Percentiles rank a stretch among this genome's conserved stretches.
Evolutionary conservation across 306 rosid species (phyloP).

Genomic region (Betula pendula): DNA sequence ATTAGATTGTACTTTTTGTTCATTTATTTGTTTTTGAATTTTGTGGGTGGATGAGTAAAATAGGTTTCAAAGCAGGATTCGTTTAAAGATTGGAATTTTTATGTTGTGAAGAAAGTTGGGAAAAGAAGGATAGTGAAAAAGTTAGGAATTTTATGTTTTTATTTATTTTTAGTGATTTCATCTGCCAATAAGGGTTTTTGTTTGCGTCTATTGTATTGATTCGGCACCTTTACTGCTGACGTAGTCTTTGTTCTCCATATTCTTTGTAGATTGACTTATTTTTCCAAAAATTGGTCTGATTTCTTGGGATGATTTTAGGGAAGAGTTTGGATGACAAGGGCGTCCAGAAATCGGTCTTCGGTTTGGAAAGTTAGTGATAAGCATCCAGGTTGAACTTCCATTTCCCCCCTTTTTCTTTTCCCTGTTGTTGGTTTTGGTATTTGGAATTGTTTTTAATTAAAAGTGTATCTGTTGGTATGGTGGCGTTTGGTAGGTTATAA

Average conservation of each 20-base stretch:
- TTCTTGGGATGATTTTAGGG: constrained; percentile 55
- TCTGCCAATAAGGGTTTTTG: background rate
- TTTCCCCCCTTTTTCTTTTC: background rate
- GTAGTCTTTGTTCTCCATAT: background rate
- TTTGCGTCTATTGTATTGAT: background rate
- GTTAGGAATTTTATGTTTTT: background rate
- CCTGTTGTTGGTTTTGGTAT: background rate
- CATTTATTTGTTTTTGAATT: background rate
- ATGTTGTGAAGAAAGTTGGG: background rate
- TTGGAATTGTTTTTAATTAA: background rate
- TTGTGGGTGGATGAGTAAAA: background rate
- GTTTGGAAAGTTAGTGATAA: constrained; percentile 91
- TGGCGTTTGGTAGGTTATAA: constrained; percentile 63
- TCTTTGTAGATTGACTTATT: background rate
- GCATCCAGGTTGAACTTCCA: constrained; percentile 69
- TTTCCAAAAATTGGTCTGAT: constrained; percentile 25
- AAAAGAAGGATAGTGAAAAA: background rate
- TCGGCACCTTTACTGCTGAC: background rate
- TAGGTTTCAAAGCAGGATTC: background rate
- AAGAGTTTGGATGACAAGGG: constrained; percentile 82
- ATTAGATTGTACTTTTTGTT: background rate
- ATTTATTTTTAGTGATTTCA: background rate
- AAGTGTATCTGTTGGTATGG: constrained; percentile 11
- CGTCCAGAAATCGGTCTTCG: constrained; percentile 77
- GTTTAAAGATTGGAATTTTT: background rate